Percentiles rank a stretch among this genome's conserved stretches.
These are phyloP conservation scores for Chaetomium fimeti DNA, from an alignment of 495 filamentous ascomycete species.

Conservation along the genomic window DNA sequence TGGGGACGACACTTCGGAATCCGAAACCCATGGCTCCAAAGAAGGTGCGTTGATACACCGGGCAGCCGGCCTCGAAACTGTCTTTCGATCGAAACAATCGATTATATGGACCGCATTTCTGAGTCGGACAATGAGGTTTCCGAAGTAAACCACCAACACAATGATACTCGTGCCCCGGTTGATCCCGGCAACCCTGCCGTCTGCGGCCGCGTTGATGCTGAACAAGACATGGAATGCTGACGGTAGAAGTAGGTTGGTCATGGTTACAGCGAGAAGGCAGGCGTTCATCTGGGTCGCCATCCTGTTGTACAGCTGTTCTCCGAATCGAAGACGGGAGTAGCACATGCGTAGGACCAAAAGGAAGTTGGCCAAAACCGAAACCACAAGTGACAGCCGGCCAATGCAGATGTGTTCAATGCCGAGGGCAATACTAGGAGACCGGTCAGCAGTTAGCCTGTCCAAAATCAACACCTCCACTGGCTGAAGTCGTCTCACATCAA, in stretches of 20 bases:
- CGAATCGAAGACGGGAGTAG: slow-evolving; percentile 78
- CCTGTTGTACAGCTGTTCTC: slow-evolving; percentile 92
- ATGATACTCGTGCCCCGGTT: slow-evolving; percentile 90
- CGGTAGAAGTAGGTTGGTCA: slow-evolving; percentile 81
- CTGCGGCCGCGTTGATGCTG: slow-evolving; percentile 57
- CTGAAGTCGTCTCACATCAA: slow-evolving; percentile 22
- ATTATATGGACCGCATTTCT: slow-evolving; percentile 73
- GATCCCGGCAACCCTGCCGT: slow-evolving; percentile 70
- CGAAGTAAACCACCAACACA: slow-evolving; percentile 74
- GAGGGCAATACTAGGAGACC: slow-evolving; percentile 57
- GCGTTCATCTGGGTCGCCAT: slow-evolving; percentile 95
- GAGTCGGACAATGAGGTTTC: slow-evolving; percentile 86
- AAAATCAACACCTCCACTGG: no score
- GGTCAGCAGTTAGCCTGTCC: background rate
- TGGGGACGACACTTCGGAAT: slow-evolving; percentile 40
- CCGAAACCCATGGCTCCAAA: slow-evolving; percentile 58
- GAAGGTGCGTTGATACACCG: slow-evolving; percentile 72
- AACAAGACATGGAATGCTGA: slow-evolving; percentile 89
- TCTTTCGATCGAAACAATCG: slow-evolving; percentile 70
- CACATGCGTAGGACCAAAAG: slow-evolving; percentile 89
- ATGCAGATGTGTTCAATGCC: slow-evolving; percentile 80
- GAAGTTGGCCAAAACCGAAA: slow-evolving; percentile 84
- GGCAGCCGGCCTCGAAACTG: slow-evolving; percentile 77
- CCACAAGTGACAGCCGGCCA: slow-evolving; percentile 83
- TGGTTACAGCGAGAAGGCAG: slow-evolving; percentile 82